Base-by-base conservation (phyloP, 345 rosid genomes). In the Aquilaria sinensis region DNA sequence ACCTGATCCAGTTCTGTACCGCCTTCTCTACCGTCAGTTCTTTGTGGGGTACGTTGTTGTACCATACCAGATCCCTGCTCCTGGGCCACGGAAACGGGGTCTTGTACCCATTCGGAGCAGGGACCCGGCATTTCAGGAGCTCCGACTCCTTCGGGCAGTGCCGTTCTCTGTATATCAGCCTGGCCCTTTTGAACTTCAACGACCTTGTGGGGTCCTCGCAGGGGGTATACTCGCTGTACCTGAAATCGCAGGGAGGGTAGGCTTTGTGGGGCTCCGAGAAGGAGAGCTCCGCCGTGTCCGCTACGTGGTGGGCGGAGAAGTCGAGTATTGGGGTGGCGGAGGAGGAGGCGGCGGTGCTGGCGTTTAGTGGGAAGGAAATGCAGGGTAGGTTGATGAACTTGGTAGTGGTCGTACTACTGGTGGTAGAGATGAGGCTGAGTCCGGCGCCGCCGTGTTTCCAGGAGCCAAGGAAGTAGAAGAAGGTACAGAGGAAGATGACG, bases 21-120 rank as follows among this genome's bases (percentile, higher is more conserved):
- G 78, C 79, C 68, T 86, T 86, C 84, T 83, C 93, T 5, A 86
- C 83, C 7, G 89, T 86, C 71, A 86, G 55, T 49, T 82, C 82
- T 73, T 76, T 86, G 63, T 86, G 89, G 0, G 93, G 93, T 53
- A 84, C 89, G 51, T 86, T 84, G 2, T 84, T 87, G 65, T 70
- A 86, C 87, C 87, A 84, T 5, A 48, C 92, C 13, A 58, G 62
- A 15, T 77, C 85, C 67, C 91, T 57, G 56, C 91, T 85, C 64
- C 14, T 47, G 6, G 91, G 91, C 91, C 91, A 85, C 51, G n/a
- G 12, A 23, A 85, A 80, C 29, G 88, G 91, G 54, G 66, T 70
- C 62, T 29, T 71, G 57, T 83, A 85, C 0, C 84, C 84, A 15
- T 61, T 47, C 10, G 91, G 91, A 0, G 84, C 88, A 12, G 91